Evolutionary conservation across 2,329 filamentous ascomycete genomes (phyloP), one percentile per base, ranked within the genome.

Genomic region (Colletotrichum cuscutae): DNA sequence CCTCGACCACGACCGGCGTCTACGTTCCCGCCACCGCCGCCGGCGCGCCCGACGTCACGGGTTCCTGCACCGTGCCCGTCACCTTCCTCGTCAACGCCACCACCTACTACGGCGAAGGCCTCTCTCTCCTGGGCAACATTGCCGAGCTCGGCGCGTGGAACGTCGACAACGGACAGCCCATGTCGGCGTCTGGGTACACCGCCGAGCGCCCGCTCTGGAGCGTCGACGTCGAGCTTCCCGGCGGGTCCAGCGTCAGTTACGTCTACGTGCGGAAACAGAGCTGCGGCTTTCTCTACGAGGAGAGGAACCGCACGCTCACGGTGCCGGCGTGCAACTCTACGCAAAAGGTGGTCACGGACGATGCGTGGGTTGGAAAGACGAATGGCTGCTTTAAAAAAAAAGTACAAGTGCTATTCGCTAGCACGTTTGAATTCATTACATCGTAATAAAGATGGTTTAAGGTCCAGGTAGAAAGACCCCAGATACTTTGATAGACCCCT

Each of bases 91-190:
- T 86, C 8, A 85, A 85, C 72, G 85, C 84, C 1, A 81, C 80
- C 0, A 88, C 86, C 0, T 83, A 84, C 62, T 84, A 80, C 65
- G 86, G 86, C 9, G 85, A 88, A 78, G 87, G 85, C 32, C 74
- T 88, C 28, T 85, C 85, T 65, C 77, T 88, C 5, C 78, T 80
- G 0, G 86, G 86, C 32, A 84, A 82, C 59, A 81, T 82, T 3
- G 68, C 80, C 0, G 82, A 84, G 57, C 77, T 88, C 1, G 86
- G 86, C 2, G 77, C 73, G 26, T 88, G 86, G 85, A 78, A 85
- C 32, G 75, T 84, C 4, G 79, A 77, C 4, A 77, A 78, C 60
- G 82, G 82, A 6, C 80, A 81, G 75, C 81, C 82, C 5, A 77
- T 88, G 30, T 79, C 80, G 46, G 82, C 85, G 0, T 78, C 79